Evolutionary conservation across 1,139 yeast species (phyloP).

Genomic region (Suhomyces wounanorum): DNA sequence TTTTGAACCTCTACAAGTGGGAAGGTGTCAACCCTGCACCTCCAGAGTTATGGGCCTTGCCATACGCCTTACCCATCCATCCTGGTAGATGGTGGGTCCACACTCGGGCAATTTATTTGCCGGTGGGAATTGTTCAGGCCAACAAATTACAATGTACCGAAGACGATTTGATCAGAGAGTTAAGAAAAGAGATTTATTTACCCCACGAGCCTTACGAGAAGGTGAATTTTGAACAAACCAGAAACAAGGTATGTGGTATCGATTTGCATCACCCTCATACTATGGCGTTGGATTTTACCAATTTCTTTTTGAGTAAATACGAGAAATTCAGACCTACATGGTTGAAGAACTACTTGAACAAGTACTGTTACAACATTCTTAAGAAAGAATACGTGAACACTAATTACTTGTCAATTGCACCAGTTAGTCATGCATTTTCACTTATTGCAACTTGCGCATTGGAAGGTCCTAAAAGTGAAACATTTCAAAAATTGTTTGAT

Average conservation of each 20-base stretch:
- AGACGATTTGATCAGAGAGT: constrained; percentile 61
- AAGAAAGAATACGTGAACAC: constrained; percentile 79
- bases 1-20: constrained; percentile 84
- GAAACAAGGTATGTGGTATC: constrained; percentile 87
- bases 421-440: constrained; percentile 86
- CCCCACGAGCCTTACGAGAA: constrained; percentile 55
- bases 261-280: constrained; percentile 96
- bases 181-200: constrained; percentile 75
- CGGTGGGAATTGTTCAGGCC: constrained; percentile 79
- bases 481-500: constrained; percentile 55
- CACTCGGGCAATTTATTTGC: constrained; percentile 87
- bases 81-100: constrained; percentile 99
- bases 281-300: constrained; percentile 60
- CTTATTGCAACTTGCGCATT: constrained; percentile 67
- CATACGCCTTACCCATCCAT: constrained; percentile 78
- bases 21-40: constrained; percentile 99
- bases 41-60: constrained; percentile 90
- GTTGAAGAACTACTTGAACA: constrained; percentile 57
- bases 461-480: constrained; percentile 69
- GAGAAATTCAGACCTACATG: constrained; percentile 79
- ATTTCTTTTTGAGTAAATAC: constrained; percentile 59
- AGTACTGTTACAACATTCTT: constrained; percentile 61
- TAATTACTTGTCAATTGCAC: constrained; percentile 85
- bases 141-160: constrained; percentile 56
- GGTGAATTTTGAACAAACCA: constrained; percentile 67